A percentile compares a stretch with the other conserved stretches of the same genome.
phyloP scores from a whole-genome alignment of 2,329 filamentous ascomycete genomes.

The Venturia asperata region DNA sequence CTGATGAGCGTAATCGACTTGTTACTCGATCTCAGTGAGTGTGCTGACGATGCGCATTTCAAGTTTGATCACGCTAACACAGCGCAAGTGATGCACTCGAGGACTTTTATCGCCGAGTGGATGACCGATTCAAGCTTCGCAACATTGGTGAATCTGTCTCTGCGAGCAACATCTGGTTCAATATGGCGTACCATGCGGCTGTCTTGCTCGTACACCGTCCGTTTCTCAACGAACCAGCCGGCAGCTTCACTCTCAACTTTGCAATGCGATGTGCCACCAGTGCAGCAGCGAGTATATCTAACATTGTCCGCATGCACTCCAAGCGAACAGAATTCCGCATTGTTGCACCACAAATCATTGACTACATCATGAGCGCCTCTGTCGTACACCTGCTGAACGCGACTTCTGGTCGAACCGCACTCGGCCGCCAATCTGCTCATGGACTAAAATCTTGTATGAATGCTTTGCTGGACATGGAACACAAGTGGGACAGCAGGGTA shows the following conservation, averaged over 20 bases:
- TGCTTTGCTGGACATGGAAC: neutral
- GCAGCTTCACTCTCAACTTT: conserved; percentile 10
- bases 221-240: conserved; percentile 8
- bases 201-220: conserved; percentile 4
- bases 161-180: conserved; percentile 8
- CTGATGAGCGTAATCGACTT: conserved; percentile 10
- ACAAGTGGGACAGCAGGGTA: neutral
- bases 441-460: conserved; percentile 8
- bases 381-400: conserved; percentile 1
- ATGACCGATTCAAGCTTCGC: conserved; percentile 7
- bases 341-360: conserved; percentile 6
- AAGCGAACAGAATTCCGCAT: conserved; percentile 3
- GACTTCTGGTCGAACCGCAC: conserved; percentile 6
- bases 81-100: conserved; percentile 3
- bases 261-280: conserved; percentile 10
- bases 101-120: conserved; percentile 5
- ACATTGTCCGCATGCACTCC: neutral
- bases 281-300: neutral
- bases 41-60: neutral
- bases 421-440: conserved; percentile 7
- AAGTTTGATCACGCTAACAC: neutral
- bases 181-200: neutral
- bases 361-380: conserved; percentile 9
- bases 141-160: neutral
- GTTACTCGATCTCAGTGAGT: conserved; percentile 7